A percentile compares a stretch with the other conserved stretches of the same genome.
These are phyloP conservation scores for Breynia disticha DNA, from an alignment of 441 rosid species.

Conservation along the genomic window DNA sequence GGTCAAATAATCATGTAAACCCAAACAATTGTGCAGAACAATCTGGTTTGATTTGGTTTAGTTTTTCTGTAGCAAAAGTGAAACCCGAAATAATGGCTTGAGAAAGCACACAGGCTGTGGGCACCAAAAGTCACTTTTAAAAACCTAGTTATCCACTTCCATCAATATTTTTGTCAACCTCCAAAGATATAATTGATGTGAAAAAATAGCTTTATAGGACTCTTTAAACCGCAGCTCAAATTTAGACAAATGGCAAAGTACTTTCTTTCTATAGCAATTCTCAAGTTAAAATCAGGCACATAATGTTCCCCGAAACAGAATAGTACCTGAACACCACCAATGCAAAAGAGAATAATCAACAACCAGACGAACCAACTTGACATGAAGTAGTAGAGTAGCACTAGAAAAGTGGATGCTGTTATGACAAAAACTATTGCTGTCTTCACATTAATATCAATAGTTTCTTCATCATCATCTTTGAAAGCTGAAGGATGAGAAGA, in stretches of 20 bases:
- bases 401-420: constrained; percentile 74
- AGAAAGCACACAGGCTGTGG: too few relatives aligned
- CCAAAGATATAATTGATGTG: neutral
- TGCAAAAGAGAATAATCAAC: constrained; percentile 75
- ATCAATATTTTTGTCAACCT: too few relatives aligned
- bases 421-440: constrained; percentile 84
- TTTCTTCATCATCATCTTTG: constrained; percentile 47
- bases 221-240: neutral
- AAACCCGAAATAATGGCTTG: neutral
- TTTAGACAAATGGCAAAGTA: neutral
- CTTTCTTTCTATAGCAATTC: too few relatives aligned
- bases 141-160: too few relatives aligned
- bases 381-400: constrained; percentile 91
- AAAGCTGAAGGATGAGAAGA: constrained; percentile 23
- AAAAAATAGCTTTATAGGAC: neutral
- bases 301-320: constrained; percentile 1
- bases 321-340: constrained; percentile 83
- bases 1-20: neutral
- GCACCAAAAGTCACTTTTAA: too few relatives aligned
- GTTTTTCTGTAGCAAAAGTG: too few relatives aligned
- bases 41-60: neutral
- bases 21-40: neutral
- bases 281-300: neutral
- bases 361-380: constrained; percentile 88
- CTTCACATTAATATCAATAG: constrained; percentile 69